Evolutionary conservation across 352 stramenopile species (phyloP).

Genomic region (Blastocystis sp.): DNA sequence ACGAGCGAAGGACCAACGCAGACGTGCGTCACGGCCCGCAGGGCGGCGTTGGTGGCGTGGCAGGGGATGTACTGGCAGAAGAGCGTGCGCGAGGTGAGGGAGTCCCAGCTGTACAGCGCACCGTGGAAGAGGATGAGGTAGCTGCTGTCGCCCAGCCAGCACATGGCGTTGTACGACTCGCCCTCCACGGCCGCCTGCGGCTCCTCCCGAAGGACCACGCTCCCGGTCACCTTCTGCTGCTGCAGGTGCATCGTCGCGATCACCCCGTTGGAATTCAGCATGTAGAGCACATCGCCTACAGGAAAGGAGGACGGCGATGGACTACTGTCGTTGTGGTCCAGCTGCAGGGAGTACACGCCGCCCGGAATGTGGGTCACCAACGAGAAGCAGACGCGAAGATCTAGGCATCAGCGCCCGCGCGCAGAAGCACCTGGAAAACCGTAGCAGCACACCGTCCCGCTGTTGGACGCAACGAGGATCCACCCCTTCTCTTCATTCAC

Average conservation of each 20-base stretch:
- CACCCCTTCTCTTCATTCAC: neutral
- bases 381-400: neutral
- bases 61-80: neutral
- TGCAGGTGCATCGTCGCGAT: neutral
- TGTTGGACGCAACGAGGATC: neutral
- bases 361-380: neutral
- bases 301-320: neutral
- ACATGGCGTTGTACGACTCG: neutral
- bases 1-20: neutral
- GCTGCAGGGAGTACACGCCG: neutral
- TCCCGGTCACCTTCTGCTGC: neutral
- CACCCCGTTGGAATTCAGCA: neutral
- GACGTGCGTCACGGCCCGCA: neutral
- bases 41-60: neutral
- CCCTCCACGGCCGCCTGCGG: too few relatives aligned
- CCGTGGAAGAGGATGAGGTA: constrained; percentile 9
- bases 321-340: constrained; percentile 2
- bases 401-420: neutral
- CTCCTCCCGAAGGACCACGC: neutral
- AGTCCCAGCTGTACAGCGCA: neutral
- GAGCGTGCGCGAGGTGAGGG: neutral
- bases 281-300: constrained; percentile 7
- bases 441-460: neutral
- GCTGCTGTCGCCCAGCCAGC: neutral
- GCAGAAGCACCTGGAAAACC: neutral